Evolutionary conservation across 2,329 filamentous ascomycete genomes (phyloP), one percentile per base, ranked within the genome.

Genomic region (Microcera coccophila): DNA sequence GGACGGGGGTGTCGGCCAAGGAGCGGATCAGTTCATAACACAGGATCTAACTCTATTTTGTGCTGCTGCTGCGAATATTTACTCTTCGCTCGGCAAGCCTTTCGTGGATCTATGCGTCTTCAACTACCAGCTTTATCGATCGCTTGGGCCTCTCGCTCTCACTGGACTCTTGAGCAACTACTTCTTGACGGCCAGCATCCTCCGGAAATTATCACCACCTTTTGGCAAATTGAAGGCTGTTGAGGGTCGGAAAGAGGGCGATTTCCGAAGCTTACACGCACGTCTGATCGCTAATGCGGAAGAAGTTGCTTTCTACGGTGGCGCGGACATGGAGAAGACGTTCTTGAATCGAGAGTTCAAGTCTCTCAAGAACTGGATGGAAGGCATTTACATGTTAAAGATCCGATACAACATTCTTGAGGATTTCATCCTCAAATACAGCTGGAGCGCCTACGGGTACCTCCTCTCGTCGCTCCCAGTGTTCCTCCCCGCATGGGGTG

Each of bases 351-450:
- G 82, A 59, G 90, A 94, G 55, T 98, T 96, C 72, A 88, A 85
- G 63, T 93, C 91, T 36, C 74, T 98, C 20, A 93, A 93, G 66
- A 84, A 81, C 50, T 96, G 90, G 87, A 97, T 98, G 91, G 93
- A 98, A 64, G 85, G 88, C 34, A 96, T 98, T 52, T 98, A 98
- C 68, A 90, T 90, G 65, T 82, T 97, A 53, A 96, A 96, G 68
- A 95, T 98, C 53, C 84, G 90, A 14, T 98, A 98, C 72, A 98
- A 97, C 63, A 98, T 98, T 72, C 81, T 98, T 1, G 93, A 98
- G 63, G 93, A 98, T 63, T 95, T 98, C 59, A 89, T 98, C 37
- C 73, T 98, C 46, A 98, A 98, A 65, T 98, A 98, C 63, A 93
- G 89, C 52, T 98, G 93, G 93, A 97, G 90, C 50, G 93, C 93